Evolutionary conservation across 495 filamentous ascomycete species (phyloP).

Genomic region (Cercophora sp.): DNA sequence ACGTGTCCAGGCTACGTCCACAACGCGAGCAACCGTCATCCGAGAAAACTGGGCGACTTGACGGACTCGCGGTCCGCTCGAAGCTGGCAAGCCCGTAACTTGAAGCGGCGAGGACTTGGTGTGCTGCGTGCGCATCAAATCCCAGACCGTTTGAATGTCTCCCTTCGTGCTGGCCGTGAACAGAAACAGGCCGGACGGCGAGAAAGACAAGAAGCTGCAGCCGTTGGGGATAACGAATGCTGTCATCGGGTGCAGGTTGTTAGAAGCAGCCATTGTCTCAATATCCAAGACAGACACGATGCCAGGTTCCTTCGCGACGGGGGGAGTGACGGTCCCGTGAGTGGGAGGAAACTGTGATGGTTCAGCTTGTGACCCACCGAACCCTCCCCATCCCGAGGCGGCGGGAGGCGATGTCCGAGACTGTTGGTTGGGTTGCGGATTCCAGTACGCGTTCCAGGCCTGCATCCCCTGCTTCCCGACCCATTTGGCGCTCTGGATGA

Average conservation of each 20-base stretch:
- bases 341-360: slow-evolving; percentile 67
- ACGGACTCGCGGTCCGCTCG: slow-evolving; percentile 55
- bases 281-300: slow-evolving; percentile 83
- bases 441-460: slow-evolving; percentile 88
- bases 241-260: slow-evolving; percentile 58
- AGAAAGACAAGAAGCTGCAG: slow-evolving; percentile 87
- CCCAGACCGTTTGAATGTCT: slow-evolving; percentile 89
- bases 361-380: slow-evolving; percentile 32
- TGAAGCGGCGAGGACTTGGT: slow-evolving; percentile 51
- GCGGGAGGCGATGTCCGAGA: slow-evolving; percentile 32
- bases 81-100: slow-evolving; percentile 26
- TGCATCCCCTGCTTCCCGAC: slow-evolving; percentile 81
- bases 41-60: slow-evolving; percentile 82
- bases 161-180: slow-evolving; percentile 90
- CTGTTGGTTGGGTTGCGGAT: slow-evolving; percentile 42
- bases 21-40: slow-evolving; percentile 82
- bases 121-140: slow-evolving; percentile 70
- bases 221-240: slow-evolving; percentile 79
- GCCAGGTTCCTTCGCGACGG: slow-evolving; percentile 61
- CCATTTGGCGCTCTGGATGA: slow-evolving; percentile 85
- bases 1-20: slow-evolving; percentile 83
- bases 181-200: slow-evolving; percentile 76
- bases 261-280: slow-evolving; percentile 50
- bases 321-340: slow-evolving; percentile 53
- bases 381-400: slow-evolving; percentile 32